Base-by-base conservation (phyloP, 345 rosid genomes). In the Reutealis trisperma region DNA sequence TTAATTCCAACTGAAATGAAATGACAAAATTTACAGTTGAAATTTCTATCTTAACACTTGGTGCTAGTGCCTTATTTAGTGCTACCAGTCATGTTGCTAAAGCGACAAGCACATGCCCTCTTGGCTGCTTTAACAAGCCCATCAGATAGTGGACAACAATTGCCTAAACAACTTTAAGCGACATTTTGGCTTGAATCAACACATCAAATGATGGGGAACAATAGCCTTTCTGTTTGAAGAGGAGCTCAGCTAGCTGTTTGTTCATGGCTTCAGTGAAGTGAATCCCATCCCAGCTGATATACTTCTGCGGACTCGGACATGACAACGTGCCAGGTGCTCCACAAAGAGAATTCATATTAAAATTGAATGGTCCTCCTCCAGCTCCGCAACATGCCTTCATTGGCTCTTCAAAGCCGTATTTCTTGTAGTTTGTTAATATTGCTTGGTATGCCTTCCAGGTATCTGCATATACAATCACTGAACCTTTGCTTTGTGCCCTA, bases 241-340 rank as follows among this genome's bases (percentile, higher is more conserved):
- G 73, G 77, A 84, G 78, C n/a, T 73, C 34, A 11, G 84, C 41
- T 3, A 88, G 7, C 0, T 72, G 63, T 27, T 22, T 21, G 63
- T 85, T 24, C 87, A 88, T 80, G 8, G 84, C 84, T 47, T 84
- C 87, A 2, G 88, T 88, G 76, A 82, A 79, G 77, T 85, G 91
- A 67, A 88, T 32, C 3, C 91, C 91, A 25, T 88, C 88, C 90
- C 88, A 85, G 61, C 60, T 75, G 67, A 86, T 70, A 67, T 41
- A 67, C 16, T 44, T 32, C 21, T 55, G 24, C 0, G 87, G 84
- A 41, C 82, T 73, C 12, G 0, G 49, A 83, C 88, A 88, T 6
- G 80, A 9, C 0, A 77, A 2, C 6, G 83, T 64, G 27, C 78
- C 68, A 2, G 69, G 1, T 0, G 81, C 34, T 55, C 90, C 88